A percentile compares a stretch with the other conserved stretches of the same genome.
phyloP scores from a whole-genome alignment of 306 rosid species.

The Calophaca sinica region DNA sequence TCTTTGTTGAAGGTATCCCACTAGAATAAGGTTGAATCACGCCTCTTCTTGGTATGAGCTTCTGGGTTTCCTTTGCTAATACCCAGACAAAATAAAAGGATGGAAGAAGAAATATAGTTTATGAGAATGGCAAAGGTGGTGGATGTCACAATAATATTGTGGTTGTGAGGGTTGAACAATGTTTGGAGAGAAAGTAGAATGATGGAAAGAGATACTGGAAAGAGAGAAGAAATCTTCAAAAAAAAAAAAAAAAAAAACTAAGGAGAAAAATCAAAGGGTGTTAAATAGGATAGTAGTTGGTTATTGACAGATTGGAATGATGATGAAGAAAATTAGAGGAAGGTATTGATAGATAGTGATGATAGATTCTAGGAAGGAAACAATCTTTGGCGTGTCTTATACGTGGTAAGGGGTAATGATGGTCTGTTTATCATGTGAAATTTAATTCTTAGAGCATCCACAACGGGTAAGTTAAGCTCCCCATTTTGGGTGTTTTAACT shows the following conservation, averaged over 20 bases:
- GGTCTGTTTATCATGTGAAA: conserved; percentile 8
- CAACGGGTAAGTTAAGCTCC: too few relatives aligned
- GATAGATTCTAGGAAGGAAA: too few relatives aligned
- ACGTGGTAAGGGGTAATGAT: conserved; percentile 13
- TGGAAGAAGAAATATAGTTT: conserved; percentile 32
- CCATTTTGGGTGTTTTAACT: too few relatives aligned
- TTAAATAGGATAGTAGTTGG: conserved; percentile 38
- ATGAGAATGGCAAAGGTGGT: conserved; percentile 44
- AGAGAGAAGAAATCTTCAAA: conserved; percentile 8
- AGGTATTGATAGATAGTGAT: conserved; percentile 54
- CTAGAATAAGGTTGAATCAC: conserved; percentile 49
- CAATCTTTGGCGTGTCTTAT: conserved; percentile 37
- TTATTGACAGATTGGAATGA: conserved; percentile 61
- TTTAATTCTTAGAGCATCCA: too few relatives aligned
- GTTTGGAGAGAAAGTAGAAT: conserved; percentile 22
- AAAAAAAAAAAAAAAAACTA: conserved; percentile 44
- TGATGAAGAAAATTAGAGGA: conserved; percentile 43
- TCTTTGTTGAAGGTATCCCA: not conserved
- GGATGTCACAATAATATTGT: conserved; percentile 33
- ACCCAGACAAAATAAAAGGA: conserved; percentile 7
- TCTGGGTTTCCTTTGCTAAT: conserved; percentile 92
- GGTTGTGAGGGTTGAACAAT: conserved; percentile 54
- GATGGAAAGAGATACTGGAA: not conserved
- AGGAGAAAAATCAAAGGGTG: conserved; percentile 38
- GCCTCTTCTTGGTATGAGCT: conserved; percentile 73